Conservation (phyloP, 2,329 filamentous ascomycete species). For the Xylariaceae sp. region DNA sequence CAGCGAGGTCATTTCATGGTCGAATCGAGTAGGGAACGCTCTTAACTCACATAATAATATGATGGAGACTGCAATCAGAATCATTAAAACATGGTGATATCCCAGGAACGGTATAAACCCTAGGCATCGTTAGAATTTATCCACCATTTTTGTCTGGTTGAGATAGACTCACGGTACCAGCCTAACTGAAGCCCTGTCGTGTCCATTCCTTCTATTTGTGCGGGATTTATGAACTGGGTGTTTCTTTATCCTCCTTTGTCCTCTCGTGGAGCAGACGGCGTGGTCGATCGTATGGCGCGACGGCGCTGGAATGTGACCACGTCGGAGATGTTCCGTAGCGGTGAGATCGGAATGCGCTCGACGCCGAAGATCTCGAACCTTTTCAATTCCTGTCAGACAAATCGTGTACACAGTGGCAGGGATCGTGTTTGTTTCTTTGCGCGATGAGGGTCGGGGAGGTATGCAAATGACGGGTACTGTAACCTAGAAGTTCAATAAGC, state of each 20-base stretch:
- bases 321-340: constrained; percentile 5
- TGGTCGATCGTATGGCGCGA: constrained; percentile 22
- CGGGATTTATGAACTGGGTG: constrained; percentile 18
- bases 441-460: constrained; percentile 14
- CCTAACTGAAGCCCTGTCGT: constrained; percentile 30
- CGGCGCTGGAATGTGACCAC: constrained; percentile 21
- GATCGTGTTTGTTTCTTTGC: constrained; percentile 9
- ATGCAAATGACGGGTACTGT: constrained; percentile 24
- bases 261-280: constrained; percentile 31
- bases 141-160: background rate
- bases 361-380: constrained; percentile 14
- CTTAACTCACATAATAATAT: constrained; percentile 82
- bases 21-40: constrained; percentile 2
- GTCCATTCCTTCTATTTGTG: constrained; percentile 18
- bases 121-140: constrained; percentile 26
- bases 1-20: background rate
- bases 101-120: constrained; percentile 64
- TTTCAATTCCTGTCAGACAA: constrained; percentile 26
- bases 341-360: constrained; percentile 17
- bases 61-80: constrained; percentile 87
- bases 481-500: constrained; percentile 29
- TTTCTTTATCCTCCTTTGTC: constrained; percentile 29
- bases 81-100: constrained; percentile 89
- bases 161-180: constrained; percentile 30
- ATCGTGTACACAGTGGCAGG: constrained; percentile 19